Percentiles rank a stretch among this genome's conserved stretches.
Conservation (phyloP, 2,329 filamentous ascomycete species). For the Alternaria ventricosa region DNA sequence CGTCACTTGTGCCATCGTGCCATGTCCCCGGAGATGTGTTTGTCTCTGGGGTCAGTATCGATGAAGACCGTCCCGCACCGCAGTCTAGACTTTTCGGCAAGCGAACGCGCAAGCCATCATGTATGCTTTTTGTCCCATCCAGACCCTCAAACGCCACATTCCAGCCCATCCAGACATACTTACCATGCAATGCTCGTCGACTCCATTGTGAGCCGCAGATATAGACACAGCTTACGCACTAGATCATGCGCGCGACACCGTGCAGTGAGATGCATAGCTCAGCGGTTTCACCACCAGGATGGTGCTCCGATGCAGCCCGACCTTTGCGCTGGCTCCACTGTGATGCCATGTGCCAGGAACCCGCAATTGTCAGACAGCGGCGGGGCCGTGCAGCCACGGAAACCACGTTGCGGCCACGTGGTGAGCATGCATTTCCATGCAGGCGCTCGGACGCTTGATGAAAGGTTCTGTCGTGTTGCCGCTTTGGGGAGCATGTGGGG, state of each 20-base stretch:
- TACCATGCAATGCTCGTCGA: neutral
- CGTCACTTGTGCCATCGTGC: neutral
- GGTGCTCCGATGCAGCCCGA: neutral
- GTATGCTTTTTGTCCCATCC: neutral
- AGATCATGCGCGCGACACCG: neutral
- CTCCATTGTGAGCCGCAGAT: neutral
- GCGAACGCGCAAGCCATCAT: neutral
- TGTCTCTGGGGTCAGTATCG: neutral
- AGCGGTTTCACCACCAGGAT: constrained; percentile 2
- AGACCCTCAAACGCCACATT: neutral
- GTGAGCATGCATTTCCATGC: constrained; percentile 10
- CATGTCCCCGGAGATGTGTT: neutral
- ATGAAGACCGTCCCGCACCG: neutral
- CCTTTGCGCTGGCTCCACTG: constrained; percentile 1
- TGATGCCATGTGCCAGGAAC: neutral
- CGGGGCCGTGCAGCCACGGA: constrained; percentile 5
- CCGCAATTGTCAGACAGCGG: neutral
- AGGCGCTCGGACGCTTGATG: constrained; percentile 7
- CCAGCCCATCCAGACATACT: neutral
- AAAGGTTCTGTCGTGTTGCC: constrained; percentile 3
- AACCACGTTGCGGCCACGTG: constrained; percentile 13
- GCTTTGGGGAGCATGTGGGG: neutral
- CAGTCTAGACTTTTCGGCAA: neutral
- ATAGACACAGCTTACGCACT: neutral
- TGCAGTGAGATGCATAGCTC: neutral